Percentiles rank a stretch among this genome's conserved stretches.
Conservation (phyloP, 2,329 filamentous ascomycete genomes). For the Claviceps fusiformis region DNA sequence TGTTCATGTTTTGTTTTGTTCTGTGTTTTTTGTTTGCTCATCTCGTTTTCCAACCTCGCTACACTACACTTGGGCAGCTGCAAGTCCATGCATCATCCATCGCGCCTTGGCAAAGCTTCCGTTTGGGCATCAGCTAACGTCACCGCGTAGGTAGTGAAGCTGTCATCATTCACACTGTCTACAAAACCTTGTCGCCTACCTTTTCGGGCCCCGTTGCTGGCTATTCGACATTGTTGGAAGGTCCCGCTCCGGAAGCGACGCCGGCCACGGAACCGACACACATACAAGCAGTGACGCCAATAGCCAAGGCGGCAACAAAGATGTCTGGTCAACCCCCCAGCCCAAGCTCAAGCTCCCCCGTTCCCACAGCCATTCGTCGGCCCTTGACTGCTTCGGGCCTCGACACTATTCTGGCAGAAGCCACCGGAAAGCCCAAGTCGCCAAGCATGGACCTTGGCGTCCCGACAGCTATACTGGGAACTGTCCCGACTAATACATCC, state of each 20-base stretch:
- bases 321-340: constrained; percentile 3
- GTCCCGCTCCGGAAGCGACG: constrained; percentile 6
- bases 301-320: background rate
- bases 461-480: constrained; percentile 9
- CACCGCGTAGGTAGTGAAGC: background rate
- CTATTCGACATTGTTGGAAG: constrained; percentile 22
- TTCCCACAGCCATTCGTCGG: constrained; percentile 15
- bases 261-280: background rate
- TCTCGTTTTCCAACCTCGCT: too few relatives aligned
- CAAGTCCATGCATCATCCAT: too few relatives aligned
- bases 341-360: constrained; percentile 7
- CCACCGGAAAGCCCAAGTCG: constrained; percentile 12
- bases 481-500: constrained; percentile 11
- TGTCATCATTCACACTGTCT: constrained; percentile 25
- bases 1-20: background rate
- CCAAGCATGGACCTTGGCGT: constrained; percentile 6
- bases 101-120: too few relatives aligned
- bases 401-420: constrained; percentile 18
- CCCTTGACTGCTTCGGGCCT: constrained; percentile 13
- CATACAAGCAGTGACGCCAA: background rate
- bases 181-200: constrained; percentile 26
- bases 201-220: constrained; percentile 29
- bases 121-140: background rate
- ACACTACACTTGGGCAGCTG: too few relatives aligned
- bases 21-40: too few relatives aligned